Conservation (phyloP, 371 early-diverging fungal species). For the Lichtheimia ramosa region DNA sequence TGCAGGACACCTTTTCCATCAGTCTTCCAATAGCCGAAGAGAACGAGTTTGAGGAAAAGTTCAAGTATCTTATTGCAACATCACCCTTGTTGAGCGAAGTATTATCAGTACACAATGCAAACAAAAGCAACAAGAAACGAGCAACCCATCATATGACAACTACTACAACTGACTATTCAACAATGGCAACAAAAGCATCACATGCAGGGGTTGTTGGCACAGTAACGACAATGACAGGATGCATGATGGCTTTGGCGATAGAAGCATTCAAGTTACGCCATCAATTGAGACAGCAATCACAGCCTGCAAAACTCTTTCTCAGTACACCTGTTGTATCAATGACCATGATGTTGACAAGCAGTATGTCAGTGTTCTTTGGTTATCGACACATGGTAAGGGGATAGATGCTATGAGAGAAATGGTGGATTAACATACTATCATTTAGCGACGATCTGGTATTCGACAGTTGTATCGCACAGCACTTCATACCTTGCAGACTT, state of each 20-base stretch:
- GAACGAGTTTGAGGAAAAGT: slow-evolving; percentile 64
- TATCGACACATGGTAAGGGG: slow-evolving; percentile 40
- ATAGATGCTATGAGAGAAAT: not conserved
- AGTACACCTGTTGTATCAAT: slow-evolving; percentile 11
- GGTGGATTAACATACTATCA: not conserved
- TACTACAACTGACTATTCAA: slow-evolving; percentile 12
- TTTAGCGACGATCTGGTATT: slow-evolving; percentile 50
- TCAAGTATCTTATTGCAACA: slow-evolving; percentile 65
- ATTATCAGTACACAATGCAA: slow-evolving; percentile 45
- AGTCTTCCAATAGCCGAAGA: slow-evolving; percentile 53
- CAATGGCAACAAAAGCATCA: slow-evolving; percentile 6
- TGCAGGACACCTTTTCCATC: slow-evolving; percentile 38
- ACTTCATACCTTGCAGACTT: slow-evolving; percentile 42
- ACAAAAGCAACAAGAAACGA: slow-evolving; percentile 24
- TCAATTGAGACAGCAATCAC: slow-evolving; percentile 7
- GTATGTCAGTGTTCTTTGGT: slow-evolving; percentile 36
- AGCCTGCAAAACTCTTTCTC: slow-evolving; percentile 5
- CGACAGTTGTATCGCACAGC: slow-evolving; percentile 54
- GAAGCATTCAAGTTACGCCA: slow-evolving; percentile 10
- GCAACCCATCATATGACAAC: slow-evolving; percentile 13
- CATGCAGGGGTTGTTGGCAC: slow-evolving; percentile 13
- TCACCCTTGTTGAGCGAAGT: slow-evolving; percentile 60
- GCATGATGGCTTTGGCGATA: slow-evolving; percentile 15
- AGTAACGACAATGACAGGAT: slow-evolving; percentile 13
- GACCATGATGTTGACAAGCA: slow-evolving; percentile 28